phyloP scores from a whole-genome alignment of 768 basidiomycete genomes.

The Leccinum arenicola region DNA sequence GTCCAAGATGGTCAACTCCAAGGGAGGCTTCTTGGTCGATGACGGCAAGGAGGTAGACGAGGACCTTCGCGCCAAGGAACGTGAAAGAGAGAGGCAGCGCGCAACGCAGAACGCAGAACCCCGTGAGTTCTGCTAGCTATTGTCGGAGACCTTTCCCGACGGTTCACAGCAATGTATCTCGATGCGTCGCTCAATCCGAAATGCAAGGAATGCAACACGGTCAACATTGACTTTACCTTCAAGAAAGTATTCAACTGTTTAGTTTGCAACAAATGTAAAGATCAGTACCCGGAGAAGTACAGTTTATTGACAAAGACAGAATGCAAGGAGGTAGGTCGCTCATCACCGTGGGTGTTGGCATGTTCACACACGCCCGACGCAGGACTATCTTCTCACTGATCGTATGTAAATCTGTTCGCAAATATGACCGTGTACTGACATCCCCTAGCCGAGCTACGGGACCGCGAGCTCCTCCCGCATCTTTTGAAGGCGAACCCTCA shows the following conservation, averaged over 20 bases:
- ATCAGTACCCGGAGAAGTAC: conserved; percentile 87
- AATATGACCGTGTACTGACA: neutral
- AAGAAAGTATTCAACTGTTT: conserved; percentile 78
- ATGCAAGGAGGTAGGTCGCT: conserved; percentile 77
- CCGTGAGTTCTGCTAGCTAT: conserved; percentile 38
- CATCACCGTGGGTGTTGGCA: neutral
- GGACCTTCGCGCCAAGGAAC: conserved; percentile 71
- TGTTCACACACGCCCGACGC: conserved; percentile 6
- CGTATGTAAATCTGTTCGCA: conserved; percentile 44
- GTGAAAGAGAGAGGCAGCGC: conserved; percentile 76
- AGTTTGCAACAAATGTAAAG: conserved; percentile 90
- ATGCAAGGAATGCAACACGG: conserved; percentile 81
- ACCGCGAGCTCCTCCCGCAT: conserved; percentile 90
- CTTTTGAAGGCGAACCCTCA: conserved; percentile 93
- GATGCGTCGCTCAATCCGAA: conserved; percentile 75
- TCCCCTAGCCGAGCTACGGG: conserved; percentile 81
- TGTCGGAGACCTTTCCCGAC: neutral
- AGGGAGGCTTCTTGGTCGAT: conserved; percentile 92
- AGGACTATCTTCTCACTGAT: conserved; percentile 96
- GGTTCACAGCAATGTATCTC: conserved; percentile 64
- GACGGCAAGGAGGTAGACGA: conserved; percentile 83
- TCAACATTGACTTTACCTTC: conserved; percentile 84
- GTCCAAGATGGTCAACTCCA: conserved; percentile 94
- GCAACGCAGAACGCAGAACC: conserved; percentile 74
- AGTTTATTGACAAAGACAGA: conserved; percentile 97